Evolutionary conservation across 176 grass and related monocot species (phyloP).

Genomic region (Ampelocalamus luodianensis): DNA sequence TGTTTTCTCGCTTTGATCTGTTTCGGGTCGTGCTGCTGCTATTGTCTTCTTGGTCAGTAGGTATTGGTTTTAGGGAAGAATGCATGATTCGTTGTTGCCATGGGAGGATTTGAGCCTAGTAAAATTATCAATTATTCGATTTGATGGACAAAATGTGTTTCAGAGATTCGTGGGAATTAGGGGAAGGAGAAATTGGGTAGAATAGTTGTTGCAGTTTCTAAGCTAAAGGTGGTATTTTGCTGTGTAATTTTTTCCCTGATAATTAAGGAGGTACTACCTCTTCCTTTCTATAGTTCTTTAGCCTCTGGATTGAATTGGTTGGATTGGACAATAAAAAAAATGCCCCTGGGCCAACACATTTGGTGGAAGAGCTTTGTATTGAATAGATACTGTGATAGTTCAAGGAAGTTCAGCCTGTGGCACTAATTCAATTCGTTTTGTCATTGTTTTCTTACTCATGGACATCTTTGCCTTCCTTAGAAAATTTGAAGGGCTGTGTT

Average conservation of each 20-base stretch:
- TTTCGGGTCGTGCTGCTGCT: neutral
- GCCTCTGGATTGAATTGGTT: neutral
- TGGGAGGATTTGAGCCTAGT: neutral
- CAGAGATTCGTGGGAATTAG: neutral
- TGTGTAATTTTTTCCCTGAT: neutral
- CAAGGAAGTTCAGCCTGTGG: neutral
- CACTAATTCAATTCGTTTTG: neutral
- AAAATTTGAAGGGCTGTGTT: neutral
- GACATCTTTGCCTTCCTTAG: neutral
- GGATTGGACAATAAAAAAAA: neutral
- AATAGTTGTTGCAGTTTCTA: neutral
- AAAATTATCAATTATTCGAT: neutral
- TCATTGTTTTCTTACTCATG: neutral
- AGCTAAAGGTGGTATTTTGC: neutral
- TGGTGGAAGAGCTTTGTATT: constrained; percentile 1
- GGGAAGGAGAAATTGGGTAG: neutral
- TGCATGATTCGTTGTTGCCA: neutral
- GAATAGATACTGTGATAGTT: neutral
- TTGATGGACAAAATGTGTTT: neutral
- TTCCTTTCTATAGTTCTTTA: neutral
- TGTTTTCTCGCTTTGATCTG: neutral
- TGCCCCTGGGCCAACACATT: neutral
- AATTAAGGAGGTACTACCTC: neutral
- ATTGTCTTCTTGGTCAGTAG: neutral
- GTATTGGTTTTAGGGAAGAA: neutral